Evolutionary conservation across 345 rosid species (phyloP).

Genomic region (Iberis pinnata): DNA sequence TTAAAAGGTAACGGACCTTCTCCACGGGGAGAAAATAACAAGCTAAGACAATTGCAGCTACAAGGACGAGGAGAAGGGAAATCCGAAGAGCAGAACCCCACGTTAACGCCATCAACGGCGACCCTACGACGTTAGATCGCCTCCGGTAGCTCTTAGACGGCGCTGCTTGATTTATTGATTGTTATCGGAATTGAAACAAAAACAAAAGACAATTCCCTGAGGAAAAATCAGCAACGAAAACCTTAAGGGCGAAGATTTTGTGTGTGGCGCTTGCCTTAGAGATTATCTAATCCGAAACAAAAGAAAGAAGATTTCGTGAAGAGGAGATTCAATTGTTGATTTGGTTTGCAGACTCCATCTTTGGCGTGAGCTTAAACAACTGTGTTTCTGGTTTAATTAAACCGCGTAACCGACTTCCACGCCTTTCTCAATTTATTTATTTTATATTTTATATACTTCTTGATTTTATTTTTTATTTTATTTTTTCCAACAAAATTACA

Average conservation of each 20-base stretch:
- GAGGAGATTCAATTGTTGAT: slow-evolving; percentile 20
- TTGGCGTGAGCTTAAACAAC: slow-evolving; percentile 11
- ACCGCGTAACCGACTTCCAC: slow-evolving; percentile 28
- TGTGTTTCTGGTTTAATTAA: slow-evolving; percentile 15
- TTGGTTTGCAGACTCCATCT: slow-evolving; percentile 20
- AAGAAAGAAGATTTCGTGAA: slow-evolving; percentile 20
- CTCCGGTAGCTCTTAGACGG: slow-evolving; percentile 2
- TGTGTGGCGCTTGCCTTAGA: slow-evolving; percentile 13
- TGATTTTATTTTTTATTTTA: too few relatives aligned
- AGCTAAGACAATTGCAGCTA: slow-evolving; percentile 61
- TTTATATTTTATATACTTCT: too few relatives aligned
- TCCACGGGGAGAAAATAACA: slow-evolving; percentile 88
- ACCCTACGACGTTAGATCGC: slow-evolving; percentile 48
- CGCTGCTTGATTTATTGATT: slow-evolving; percentile 13
- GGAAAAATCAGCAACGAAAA: too few relatives aligned
- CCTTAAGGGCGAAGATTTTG: neutral
- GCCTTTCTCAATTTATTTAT: too few relatives aligned
- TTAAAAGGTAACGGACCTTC: slow-evolving; percentile 42
- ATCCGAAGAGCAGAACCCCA: slow-evolving; percentile 73
- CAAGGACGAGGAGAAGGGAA: slow-evolving; percentile 55
- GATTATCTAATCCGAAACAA: slow-evolving; percentile 10
- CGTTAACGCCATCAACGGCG: slow-evolving; percentile 60
- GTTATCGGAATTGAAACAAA: neutral
- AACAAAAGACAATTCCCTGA: too few relatives aligned
- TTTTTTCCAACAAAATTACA: too few relatives aligned